These are phyloP conservation scores for Rhynchosporium agropyri DNA, from an alignment of 2,329 filamentous ascomycete species.

Conservation along the genomic window DNA sequence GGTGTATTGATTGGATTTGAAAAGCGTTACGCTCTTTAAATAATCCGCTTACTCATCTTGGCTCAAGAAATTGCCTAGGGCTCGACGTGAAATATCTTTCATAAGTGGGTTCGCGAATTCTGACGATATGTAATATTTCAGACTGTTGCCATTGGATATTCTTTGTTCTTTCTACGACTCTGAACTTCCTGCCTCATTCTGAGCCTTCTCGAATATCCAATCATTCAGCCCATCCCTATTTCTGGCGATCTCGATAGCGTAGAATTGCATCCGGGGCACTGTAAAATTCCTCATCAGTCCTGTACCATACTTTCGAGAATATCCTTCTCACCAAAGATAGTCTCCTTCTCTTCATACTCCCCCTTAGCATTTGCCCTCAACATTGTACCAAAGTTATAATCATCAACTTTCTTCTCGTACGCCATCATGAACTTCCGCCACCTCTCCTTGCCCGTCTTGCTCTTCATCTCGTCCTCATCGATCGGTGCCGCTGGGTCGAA, in stretches of 20 bases:
- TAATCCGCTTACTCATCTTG: neutral
- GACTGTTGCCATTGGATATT: neutral
- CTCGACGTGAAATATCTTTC: neutral
- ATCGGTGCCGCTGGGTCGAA: conserved; percentile 82
- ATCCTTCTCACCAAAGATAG: conserved; percentile 76
- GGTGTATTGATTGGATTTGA: neutral
- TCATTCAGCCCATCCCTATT: conserved; percentile 92
- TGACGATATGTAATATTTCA: neutral
- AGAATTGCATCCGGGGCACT: conserved; percentile 76
- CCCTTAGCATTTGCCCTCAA: conserved; percentile 74
- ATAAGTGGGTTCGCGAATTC: neutral
- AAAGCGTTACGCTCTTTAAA: neutral
- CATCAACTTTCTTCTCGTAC: conserved; percentile 93
- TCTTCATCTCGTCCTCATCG: conserved; percentile 96
- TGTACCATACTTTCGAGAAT: neutral
- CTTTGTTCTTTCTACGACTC: conserved; percentile 12
- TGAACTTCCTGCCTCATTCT: conserved; percentile 52
- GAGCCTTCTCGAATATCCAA: conserved; percentile 89
- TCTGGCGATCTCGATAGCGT: conserved; percentile 74
- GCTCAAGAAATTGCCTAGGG: neutral
- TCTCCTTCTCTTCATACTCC: conserved; percentile 87
- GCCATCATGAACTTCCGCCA: conserved; percentile 94
- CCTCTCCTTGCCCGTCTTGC: conserved; percentile 87
- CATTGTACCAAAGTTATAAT: conserved; percentile 98
- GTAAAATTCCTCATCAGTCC: conserved; percentile 21